phyloP scores from a whole-genome alignment of 2,329 filamentous ascomycete species.

The Penicillium crustosum region DNA sequence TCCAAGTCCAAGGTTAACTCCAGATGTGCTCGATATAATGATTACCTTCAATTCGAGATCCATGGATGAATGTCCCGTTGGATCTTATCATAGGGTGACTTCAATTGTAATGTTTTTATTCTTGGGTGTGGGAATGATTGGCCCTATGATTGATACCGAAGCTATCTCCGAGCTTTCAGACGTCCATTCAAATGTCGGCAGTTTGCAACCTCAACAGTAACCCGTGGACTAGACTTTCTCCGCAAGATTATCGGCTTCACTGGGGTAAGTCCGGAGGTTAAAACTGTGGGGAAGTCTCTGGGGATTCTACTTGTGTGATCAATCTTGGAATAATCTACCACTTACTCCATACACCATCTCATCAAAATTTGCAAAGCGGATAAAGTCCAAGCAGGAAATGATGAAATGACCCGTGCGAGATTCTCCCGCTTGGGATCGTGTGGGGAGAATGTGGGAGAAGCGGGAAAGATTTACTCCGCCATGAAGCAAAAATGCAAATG shows the following conservation, averaged over 20 bases:
- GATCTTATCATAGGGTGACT: neutral
- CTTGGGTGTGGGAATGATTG: neutral
- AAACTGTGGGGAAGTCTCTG: neutral
- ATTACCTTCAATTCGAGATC: neutral
- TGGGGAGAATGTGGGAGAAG: constrained; percentile 27
- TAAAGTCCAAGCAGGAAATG: constrained; percentile 17
- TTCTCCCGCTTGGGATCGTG: constrained; percentile 7
- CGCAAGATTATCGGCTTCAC: neutral
- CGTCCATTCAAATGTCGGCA: neutral
- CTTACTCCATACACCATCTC: too few species aligned
- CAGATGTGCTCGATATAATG: neutral
- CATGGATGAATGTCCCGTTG: neutral
- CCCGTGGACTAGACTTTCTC: neutral
- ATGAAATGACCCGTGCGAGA: neutral
- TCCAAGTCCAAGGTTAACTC: neutral
- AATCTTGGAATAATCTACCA: too few species aligned
- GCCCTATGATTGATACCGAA: too few species aligned
- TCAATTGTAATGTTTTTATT: neutral
- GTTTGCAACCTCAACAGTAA: neutral
- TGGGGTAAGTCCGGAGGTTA: neutral
- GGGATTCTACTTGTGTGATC: neutral
- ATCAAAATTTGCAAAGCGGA: constrained; percentile 1
- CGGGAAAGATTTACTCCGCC: constrained; percentile 27
- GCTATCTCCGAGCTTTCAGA: neutral
- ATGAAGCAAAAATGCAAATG: constrained; percentile 2